Evolutionary conservation across 192 early-diverging fungal species (phyloP).

Genomic region (Backusella morwellensis): DNA sequence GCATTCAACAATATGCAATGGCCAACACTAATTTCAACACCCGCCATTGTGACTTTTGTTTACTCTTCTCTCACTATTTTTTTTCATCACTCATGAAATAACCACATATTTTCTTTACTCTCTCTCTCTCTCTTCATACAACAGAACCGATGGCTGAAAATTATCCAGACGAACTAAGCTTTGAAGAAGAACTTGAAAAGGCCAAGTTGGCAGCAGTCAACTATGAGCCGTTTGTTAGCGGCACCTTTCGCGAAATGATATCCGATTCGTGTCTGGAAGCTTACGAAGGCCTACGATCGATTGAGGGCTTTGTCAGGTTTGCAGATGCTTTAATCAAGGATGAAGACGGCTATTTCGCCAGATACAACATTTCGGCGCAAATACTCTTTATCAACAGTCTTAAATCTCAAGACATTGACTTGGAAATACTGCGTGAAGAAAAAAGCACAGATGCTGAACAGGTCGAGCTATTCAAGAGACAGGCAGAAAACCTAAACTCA

Average conservation of each 20-base stretch:
- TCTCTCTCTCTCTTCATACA: neutral
- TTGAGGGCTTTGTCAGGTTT: conserved; percentile 19
- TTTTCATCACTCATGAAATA: neutral
- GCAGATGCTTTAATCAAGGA: conserved; percentile 16
- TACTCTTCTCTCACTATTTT: neutral
- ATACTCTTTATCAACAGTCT: conserved; percentile 26
- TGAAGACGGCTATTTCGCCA: conserved; percentile 17
- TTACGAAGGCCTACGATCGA: conserved; percentile 17
- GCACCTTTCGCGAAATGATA: conserved; percentile 11
- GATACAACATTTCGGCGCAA: conserved; percentile 7
- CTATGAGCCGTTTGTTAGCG: neutral
- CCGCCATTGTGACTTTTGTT: neutral
- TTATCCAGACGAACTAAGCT: neutral
- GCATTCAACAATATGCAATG: too few relatives aligned
- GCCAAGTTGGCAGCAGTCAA: neutral
- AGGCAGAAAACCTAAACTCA: conserved; percentile 9
- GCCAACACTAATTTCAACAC: too few relatives aligned
- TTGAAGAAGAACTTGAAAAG: neutral
- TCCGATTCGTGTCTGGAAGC: conserved; percentile 2
- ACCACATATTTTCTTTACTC: neutral
- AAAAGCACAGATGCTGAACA: neutral
- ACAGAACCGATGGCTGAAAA: neutral
- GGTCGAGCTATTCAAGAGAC: neutral
- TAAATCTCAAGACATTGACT: conserved; percentile 18
- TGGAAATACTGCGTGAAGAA: conserved; percentile 21